phyloP scores from a whole-genome alignment of 2,329 filamentous ascomycete species.

The Parafenestella ontariensis region DNA sequence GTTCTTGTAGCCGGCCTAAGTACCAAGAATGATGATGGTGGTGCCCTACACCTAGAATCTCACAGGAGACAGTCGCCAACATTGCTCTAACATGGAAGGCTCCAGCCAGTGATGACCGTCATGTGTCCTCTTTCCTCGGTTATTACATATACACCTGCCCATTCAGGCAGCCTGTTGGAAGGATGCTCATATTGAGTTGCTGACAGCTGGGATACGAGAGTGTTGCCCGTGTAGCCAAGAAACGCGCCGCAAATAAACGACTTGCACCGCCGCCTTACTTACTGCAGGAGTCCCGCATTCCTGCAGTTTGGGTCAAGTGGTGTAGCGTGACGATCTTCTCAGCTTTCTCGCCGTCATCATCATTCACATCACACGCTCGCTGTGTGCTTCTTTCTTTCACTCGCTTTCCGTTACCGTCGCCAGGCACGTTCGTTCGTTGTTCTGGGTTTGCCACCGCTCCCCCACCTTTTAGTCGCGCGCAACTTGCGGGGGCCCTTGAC shows the following conservation, averaged over 20 bases:
- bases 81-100: background rate
- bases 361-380: conserved; percentile 6
- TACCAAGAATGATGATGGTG: background rate
- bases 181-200: conserved; percentile 9
- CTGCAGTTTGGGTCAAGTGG: background rate
- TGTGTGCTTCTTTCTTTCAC: background rate
- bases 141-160: conserved; percentile 6
- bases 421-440: background rate
- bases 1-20: background rate
- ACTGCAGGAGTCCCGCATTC: background rate
- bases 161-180: background rate
- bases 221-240: background rate
- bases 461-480: conserved; percentile 2
- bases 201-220: conserved; percentile 8
- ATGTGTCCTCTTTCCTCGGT: background rate
- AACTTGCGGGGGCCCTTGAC: conserved; percentile 3
- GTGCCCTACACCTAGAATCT: background rate
- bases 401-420: background rate
- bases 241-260: background rate
- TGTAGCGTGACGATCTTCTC: conserved; percentile 9
- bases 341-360: conserved; percentile 7
- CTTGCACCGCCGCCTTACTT: background rate
- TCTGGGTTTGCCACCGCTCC: conserved; percentile 4
- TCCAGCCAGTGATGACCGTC: background rate
- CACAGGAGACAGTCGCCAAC: background rate